Base-by-base conservation (phyloP, 2,329 filamentous ascomycete genomes). In the Thielaviopsis euricoi region DNA sequence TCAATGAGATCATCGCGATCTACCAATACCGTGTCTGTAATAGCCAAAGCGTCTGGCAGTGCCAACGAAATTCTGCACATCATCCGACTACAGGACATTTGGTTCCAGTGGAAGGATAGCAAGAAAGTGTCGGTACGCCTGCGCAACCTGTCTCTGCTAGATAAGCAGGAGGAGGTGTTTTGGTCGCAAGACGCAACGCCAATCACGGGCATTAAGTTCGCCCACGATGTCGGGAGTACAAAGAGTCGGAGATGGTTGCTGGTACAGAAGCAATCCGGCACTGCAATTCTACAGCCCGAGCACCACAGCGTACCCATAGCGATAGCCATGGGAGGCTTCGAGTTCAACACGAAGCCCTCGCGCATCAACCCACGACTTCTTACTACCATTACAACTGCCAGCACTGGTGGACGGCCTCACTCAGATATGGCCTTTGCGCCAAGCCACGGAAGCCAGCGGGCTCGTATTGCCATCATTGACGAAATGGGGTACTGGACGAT, bases 371-470 rank as follows among this genome's bases (percentile, higher is more conserved):
- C 77, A 2, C 81, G 80, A 51, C 76, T 75, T 0, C 64, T 86
- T 2, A 66, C 80, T 6, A 74, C 71, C 10, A 67, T 89, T n/a
- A 67, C 71, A 0, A 71, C 72, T 15, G 66, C 72, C 2, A 68
- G 76, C 29, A 83, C 79, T 0, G 81, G 78, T 1, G 77, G 76
- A 1, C 70, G 68, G 29, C 65, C 73, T 0, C 82, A 87, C 63
- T 75, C 75, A 0, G 82, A 89, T 67, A 72, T 86, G 2, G 69
- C 78, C 0, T 86, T 89, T 66, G 84, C 83, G 62, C 79, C 83
- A 0, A 68, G 68, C 3, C 65, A 65, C 5, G 62, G 60, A 19
- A 65, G 70, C 59, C 62, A 78, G 70, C 66, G 79, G 74, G 76
- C 80, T 1, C 82, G 86, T 63, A 69, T 89, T 56, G 82, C 76